Evolutionary conservation across 108 stramenopile species (phyloP), one percentile per base, ranked within the genome.

Genomic region (Parmales sp.): DNA sequence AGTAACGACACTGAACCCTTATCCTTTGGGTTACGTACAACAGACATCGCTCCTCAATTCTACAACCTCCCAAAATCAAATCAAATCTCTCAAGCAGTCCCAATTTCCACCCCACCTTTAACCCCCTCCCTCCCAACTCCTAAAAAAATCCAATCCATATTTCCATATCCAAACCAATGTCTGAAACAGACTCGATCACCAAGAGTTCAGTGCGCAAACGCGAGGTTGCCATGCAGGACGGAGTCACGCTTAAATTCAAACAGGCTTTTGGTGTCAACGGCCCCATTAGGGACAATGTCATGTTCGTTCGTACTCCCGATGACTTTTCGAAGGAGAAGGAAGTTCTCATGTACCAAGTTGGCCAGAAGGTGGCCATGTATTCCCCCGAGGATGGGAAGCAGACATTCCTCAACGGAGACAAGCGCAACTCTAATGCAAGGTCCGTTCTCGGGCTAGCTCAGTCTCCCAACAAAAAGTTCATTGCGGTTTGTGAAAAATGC

Each of bases 401-500:
- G 74, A 46, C 48, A 37, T 74, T 74, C 71, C 50, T 74, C 39
- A 48, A 31, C 1, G 37, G 64, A 18, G 37, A 45, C 1, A 37
- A 50, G 26, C 72, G 50, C n/a, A 74, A 74, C 71, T 71, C 72
- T 9, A 23, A 67, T 19, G 74, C 67, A 5, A 67, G n/a, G n/a
- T n/a, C n/a, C n/a, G n/a, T 74, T 29, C 48, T 74, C 37, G 71
- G 67, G 2, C 66, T 74, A 23, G 64, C 71, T 39, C 38, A 68
- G 0, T 72, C 74, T 0, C 74, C 71, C 28, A 66, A 72, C 67
- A 72, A 72, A 50, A 36, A 67, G 50, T 28, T 72, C 22, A 67
- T 74, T n/a, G 74, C 74, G 37, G 74, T 74, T 36, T 74, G 74
- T 50, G 78, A 79, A 67, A 76, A 73, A 37, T 69, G 71, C 34